Evolutionary conservation across 106 monocot species (phyloP).

Genomic region (Dioscorea dumetorum): DNA sequence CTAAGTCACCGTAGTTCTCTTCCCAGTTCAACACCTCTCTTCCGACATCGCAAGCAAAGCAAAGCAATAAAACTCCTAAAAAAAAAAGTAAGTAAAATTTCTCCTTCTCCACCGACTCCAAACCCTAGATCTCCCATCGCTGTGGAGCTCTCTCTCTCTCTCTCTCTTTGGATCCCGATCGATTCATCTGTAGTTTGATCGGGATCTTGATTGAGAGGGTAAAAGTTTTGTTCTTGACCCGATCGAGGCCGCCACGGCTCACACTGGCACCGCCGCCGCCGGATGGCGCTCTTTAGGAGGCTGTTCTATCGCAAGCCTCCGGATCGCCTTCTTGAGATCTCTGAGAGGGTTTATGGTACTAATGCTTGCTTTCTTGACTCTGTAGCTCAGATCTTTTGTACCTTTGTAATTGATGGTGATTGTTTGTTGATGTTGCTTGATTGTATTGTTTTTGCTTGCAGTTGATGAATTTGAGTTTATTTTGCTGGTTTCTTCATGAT

Average conservation of each 20-base stretch:
- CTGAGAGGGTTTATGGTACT: constrained; percentile 92
- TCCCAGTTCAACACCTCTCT: too few species aligned
- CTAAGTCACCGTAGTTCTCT: too few species aligned
- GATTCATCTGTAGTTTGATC: too few species aligned
- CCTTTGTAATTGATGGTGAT: neutral
- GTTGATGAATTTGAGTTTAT: neutral
- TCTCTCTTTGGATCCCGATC: too few species aligned
- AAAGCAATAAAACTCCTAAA: too few species aligned
- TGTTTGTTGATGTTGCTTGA: neutral
- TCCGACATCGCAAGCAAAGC: too few species aligned
- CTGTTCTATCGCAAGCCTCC: constrained; percentile 95
- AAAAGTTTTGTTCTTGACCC: constrained; percentile 11
- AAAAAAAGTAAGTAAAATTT: too few species aligned
- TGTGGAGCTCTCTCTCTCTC: too few species aligned
- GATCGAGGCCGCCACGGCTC: constrained; percentile 18
- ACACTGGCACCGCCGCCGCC: constrained; percentile 13
- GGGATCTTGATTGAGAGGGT: too few species aligned
- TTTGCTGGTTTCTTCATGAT: neutral
- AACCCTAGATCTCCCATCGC: too few species aligned
- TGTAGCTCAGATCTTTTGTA: neutral
- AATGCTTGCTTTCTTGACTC: neutral
- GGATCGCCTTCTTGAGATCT: constrained; percentile 92
- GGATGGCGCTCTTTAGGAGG: constrained; percentile 91
- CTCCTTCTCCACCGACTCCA: too few species aligned
- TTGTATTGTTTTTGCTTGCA: neutral